Evolutionary conservation across 768 basidiomycete species (phyloP).

Genomic region (Mycena galericulata): DNA sequence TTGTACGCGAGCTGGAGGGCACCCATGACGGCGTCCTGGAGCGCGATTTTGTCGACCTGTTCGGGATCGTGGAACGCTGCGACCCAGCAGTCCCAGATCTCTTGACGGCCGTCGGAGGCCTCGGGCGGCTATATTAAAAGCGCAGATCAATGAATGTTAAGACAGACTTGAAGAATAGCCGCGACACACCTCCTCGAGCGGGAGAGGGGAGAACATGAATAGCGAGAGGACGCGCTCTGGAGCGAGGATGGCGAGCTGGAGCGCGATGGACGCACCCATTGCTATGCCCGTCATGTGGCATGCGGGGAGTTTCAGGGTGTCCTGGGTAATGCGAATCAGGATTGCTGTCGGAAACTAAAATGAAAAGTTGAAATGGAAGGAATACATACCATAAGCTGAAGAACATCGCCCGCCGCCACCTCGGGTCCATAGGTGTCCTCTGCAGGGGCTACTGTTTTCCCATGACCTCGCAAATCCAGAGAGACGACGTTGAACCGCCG

Average conservation of each 20-base stretch:
- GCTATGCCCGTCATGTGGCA: not conserved
- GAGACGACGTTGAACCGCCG: constrained; percentile 53
- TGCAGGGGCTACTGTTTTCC: constrained; percentile 44
- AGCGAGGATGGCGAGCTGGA: not conserved
- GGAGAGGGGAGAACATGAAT: not conserved
- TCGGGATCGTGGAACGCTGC: constrained; percentile 39
- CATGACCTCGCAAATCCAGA: constrained; percentile 50
- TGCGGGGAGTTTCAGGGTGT: not conserved
- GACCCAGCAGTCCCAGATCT: constrained; percentile 48
- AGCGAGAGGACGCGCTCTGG: not conserved
- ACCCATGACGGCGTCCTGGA: constrained; percentile 45
- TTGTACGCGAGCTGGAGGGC: constrained; percentile 50
- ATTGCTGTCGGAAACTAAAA: too few species aligned
- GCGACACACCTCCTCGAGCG: not conserved
- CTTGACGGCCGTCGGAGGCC: constrained; percentile 49
- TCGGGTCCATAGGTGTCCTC: constrained; percentile 37
- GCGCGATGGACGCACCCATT: not conserved
- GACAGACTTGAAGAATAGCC: too few species aligned
- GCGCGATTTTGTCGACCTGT: constrained; percentile 38
- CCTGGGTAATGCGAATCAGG: not conserved
- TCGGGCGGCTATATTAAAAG: too few species aligned
- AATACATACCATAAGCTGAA: not conserved
- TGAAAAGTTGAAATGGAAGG: too few species aligned
- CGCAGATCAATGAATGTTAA: too few species aligned
- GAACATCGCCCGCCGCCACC: not conserved